These are phyloP conservation scores for Cryptosporidium meleagridis DNA, from an alignment of 169 alveolate species.

Conservation along the genomic window DNA sequence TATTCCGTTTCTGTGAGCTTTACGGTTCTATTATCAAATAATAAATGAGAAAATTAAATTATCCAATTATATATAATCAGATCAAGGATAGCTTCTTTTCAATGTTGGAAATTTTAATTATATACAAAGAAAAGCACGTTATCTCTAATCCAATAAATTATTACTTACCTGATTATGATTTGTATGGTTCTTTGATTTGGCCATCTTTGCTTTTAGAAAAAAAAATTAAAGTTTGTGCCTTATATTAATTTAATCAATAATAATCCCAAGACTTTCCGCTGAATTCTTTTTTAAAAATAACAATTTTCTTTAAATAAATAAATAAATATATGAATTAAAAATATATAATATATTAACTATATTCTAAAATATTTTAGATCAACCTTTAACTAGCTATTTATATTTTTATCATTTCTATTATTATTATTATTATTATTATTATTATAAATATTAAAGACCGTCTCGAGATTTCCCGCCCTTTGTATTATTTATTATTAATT, in stretches of 20 bases:
- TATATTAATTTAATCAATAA: not conserved
- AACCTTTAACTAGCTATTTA: not conserved
- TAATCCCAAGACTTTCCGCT: not conserved
- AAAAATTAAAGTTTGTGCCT: not conserved
- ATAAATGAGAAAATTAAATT: not conserved
- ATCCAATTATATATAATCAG: no score
- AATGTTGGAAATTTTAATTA: not conserved
- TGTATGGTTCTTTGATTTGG: conserved; percentile 90
- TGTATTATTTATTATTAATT: not conserved
- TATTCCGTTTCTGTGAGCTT: conserved; percentile 90
- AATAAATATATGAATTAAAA: no score
- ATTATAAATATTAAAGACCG: not conserved
- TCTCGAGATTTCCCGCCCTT: not conserved
- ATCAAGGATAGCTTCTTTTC: not conserved
- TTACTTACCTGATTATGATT: conserved; percentile 88
- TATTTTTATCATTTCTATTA: not conserved
- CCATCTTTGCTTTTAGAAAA: conserved; percentile 78
- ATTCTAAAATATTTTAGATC: not conserved
- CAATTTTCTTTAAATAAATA: no score
- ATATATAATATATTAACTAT: not conserved
- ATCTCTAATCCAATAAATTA: not conserved
- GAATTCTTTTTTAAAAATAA: not conserved
- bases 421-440: no score
- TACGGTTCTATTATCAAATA: conserved; percentile 79
- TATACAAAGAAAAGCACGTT: not conserved